Conservation (phyloP, 2,329 filamentous ascomycete species). For the Microascus cirrosus region DNA sequence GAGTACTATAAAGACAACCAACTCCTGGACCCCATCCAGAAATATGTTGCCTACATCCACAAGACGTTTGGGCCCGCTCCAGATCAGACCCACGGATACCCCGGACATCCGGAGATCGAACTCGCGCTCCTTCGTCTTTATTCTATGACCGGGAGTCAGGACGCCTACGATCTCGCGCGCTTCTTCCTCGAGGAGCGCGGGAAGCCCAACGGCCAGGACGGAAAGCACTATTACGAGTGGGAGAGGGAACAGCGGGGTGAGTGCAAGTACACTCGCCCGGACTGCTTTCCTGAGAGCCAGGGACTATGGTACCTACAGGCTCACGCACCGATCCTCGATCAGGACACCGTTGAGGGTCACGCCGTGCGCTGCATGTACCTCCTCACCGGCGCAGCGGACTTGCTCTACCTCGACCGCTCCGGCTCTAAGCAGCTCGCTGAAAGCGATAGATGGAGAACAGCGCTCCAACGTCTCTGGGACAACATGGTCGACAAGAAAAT, state of each 20-base stretch:
- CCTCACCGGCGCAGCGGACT: slow-evolving; percentile 44
- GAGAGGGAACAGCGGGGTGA: slow-evolving; percentile 41
- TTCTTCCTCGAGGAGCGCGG: slow-evolving; percentile 50
- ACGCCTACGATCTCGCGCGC: slow-evolving; percentile 32
- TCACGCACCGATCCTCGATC: slow-evolving; percentile 40
- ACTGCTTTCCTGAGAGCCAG: slow-evolving; percentile 29
- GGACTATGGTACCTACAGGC: slow-evolving; percentile 43
- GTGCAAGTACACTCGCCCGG: slow-evolving; percentile 30
- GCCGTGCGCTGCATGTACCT: slow-evolving; percentile 51
- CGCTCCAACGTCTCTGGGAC: slow-evolving; percentile 33
- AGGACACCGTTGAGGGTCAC: slow-evolving; percentile 45
- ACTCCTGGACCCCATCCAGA: slow-evolving; percentile 39
- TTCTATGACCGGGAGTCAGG: slow-evolving; percentile 18
- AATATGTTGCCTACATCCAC: slow-evolving; percentile 41
- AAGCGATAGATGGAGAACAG: slow-evolving; percentile 17
- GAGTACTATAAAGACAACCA: slow-evolving; percentile 37
- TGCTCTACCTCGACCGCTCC: slow-evolving; percentile 19
- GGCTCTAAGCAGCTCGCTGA: slow-evolving; percentile 9
- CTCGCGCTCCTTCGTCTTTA: slow-evolving; percentile 27
- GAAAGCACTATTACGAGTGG: slow-evolving; percentile 40
- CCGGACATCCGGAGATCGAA: slow-evolving; percentile 44
- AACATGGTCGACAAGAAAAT: slow-evolving; percentile 52
- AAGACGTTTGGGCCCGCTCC: slow-evolving; percentile 37
- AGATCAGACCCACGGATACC: slow-evolving; percentile 44
- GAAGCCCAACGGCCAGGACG: slow-evolving; percentile 34